Conservation (phyloP, 2,329 filamentous ascomycete species). For the Grosmannia serpens region DNA sequence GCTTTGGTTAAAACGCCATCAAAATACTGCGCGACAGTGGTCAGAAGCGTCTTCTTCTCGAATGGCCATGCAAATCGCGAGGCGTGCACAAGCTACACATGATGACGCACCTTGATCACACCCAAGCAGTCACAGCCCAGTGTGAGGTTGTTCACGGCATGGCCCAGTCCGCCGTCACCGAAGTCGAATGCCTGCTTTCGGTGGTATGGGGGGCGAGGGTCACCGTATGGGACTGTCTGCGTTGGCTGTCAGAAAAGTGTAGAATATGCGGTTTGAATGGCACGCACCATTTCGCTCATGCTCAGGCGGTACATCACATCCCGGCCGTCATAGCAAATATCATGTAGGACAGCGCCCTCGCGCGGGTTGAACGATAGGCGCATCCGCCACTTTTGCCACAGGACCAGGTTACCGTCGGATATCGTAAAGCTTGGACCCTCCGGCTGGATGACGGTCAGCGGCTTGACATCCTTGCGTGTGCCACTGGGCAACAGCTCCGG, state of each 20-base stretch:
- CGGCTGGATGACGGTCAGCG: constrained; percentile 26
- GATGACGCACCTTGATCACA: constrained; percentile 31
- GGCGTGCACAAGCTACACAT: neutral
- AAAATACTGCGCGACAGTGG: constrained; percentile 31
- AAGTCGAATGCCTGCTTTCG: constrained; percentile 64
- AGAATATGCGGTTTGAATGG: neutral
- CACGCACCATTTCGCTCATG: constrained; percentile 58
- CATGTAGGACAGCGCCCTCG: constrained; percentile 48
- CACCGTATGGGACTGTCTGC: constrained; percentile 42
- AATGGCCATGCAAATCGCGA: neutral
- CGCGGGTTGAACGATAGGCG: constrained; percentile 57
- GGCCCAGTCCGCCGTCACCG: constrained; percentile 56
- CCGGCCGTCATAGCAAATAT: constrained; percentile 53
- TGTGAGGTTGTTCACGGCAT: constrained; percentile 56
- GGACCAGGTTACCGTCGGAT: constrained; percentile 35
- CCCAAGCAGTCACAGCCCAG: constrained; percentile 62
- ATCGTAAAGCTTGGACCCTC: constrained; percentile 31
- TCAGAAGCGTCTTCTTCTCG: neutral
- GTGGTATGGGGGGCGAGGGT: constrained; percentile 53
- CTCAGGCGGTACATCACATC: constrained; percentile 55
- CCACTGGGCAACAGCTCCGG: constrained; percentile 20
- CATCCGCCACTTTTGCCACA: constrained; percentile 60
- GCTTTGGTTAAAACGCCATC: constrained; percentile 38
- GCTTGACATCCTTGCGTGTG: constrained; percentile 38
- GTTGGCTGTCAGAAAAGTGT: neutral